Conservation (phyloP, 768 basidiomycete genomes). For the Mycena rosella region DNA sequence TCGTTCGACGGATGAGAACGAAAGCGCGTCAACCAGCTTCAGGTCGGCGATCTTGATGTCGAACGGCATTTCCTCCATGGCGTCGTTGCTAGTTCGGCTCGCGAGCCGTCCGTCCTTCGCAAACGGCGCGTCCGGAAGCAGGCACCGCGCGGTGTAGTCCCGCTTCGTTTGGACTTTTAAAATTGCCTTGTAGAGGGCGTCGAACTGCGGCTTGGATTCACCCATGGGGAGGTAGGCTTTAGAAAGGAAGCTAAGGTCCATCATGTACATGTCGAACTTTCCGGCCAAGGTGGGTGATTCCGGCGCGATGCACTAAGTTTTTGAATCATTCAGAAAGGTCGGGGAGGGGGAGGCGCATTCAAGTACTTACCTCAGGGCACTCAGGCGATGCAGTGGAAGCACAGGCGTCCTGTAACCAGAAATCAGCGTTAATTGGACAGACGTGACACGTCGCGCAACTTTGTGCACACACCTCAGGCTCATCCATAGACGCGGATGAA, state of each 20-base stretch:
- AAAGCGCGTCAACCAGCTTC: slow-evolving; percentile 41
- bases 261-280: slow-evolving; percentile 55
- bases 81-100: slow-evolving; percentile 45
- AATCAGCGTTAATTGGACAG: neutral
- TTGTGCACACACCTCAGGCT: neutral
- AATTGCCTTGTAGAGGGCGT: slow-evolving; percentile 47
- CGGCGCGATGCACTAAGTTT: neutral
- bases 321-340: neutral
- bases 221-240: slow-evolving; percentile 47
- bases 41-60: slow-evolving; percentile 45
- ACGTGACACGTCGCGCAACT: neutral
- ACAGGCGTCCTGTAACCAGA: neutral
- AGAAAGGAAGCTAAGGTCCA: slow-evolving; percentile 51
- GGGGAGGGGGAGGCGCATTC: neutral
- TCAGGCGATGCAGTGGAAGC: neutral
- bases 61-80: slow-evolving; percentile 51
- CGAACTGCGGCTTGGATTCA: slow-evolving; percentile 42
- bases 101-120: slow-evolving; percentile 38
- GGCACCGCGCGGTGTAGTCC: slow-evolving; percentile 51
- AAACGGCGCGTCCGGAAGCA: slow-evolving; percentile 33
- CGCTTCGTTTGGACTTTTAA: slow-evolving; percentile 51
- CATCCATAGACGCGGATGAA: neutral
- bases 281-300: slow-evolving; percentile 35
- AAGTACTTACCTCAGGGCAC: neutral
- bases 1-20: slow-evolving; percentile 45